Base-by-base conservation (phyloP, 225 moss, liverwort and hornwort genomes). In the Straminergon stramineum region DNA sequence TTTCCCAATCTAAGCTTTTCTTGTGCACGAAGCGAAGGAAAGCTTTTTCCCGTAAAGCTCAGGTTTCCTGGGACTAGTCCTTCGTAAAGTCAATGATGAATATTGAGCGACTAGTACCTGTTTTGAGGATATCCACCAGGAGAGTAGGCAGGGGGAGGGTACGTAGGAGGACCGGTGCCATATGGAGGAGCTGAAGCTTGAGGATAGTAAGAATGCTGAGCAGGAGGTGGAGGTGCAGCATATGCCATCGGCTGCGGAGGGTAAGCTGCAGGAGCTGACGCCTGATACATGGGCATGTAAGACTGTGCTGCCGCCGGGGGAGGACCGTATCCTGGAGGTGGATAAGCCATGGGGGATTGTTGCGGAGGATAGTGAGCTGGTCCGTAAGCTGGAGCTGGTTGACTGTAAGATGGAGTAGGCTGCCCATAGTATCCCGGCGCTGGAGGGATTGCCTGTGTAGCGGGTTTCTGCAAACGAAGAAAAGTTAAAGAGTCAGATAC, bases 261-360 rank as follows among this genome's bases (percentile, higher is more conserved):
- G 79, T 92, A 90, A 64, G 52, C 68, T 85, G 67, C 10, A 57
- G 90, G 68, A 53, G 87, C 56, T n/a, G 74, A 51, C 39, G 92
- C 45, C 45, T 86, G 89, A 70, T 90, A 63, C 84, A 28, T 45
- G 68, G 90, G 69, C 60, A 31, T 45, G 75, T 81, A 77, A 62
- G 90, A 39, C 24, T 88, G 88, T 26, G 85, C 58, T 35, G 85
- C 22, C n/a, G 34, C 78, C n/a, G 78, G 71, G 9, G 90, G 88
- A 82, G 88, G 88, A 56, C 78, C 69, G 61, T 92, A 90, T 64
- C 87, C 93, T 64, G 63, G 82, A 30, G 90, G 90, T 52, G 93
- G 88, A 48, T 91, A 89, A 15, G 73, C 68, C 85, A 85, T 53
- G 43, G 75, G 45, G 21, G 84, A 5, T 85, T 85, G 93, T 11